A percentile compares a stretch with the other conserved stretches of the same genome.
phyloP scores from a whole-genome alignment of 805 yeast genomes.

The Lipomyces lipofer region DNA sequence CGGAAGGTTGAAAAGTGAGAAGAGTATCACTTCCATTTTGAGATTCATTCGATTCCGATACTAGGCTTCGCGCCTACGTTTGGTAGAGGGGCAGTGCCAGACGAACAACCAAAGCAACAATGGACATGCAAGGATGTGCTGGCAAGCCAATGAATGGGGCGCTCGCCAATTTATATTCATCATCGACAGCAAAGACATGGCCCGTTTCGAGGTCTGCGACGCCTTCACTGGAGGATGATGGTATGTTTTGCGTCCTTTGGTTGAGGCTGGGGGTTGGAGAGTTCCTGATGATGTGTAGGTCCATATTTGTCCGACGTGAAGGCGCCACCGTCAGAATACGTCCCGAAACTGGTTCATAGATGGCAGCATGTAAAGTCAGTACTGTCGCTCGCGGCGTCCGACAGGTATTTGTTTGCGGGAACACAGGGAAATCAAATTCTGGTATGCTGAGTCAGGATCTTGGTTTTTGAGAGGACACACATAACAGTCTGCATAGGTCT shows the following conservation, averaged over 20 bases:
- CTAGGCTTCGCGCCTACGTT: no score
- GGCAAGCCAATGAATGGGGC: no score
- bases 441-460: slow-evolving; percentile 39
- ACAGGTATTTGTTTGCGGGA: slow-evolving; percentile 67
- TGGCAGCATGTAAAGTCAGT: slow-evolving; percentile 79
- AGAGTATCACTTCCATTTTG: no score
- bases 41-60: no score
- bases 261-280: neutral
- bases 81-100: no score
- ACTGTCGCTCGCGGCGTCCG: slow-evolving; percentile 51
- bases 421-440: slow-evolving; percentile 82
- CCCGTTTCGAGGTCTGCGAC: slow-evolving; percentile 1
- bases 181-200: neutral
- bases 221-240: slow-evolving; percentile 6
- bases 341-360: slow-evolving; percentile 52
- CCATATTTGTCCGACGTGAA: neutral
- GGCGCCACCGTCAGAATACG: neutral
- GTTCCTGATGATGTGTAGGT: neutral
- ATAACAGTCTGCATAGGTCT: slow-evolving; percentile 32
- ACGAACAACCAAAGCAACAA: no score
- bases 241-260: neutral
- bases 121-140: no score
- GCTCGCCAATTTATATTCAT: no score
- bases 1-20: no score
- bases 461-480: neutral